Base-by-base conservation (phyloP, 2,329 filamentous ascomycete species). In the Claviceps pusilla region DNA sequence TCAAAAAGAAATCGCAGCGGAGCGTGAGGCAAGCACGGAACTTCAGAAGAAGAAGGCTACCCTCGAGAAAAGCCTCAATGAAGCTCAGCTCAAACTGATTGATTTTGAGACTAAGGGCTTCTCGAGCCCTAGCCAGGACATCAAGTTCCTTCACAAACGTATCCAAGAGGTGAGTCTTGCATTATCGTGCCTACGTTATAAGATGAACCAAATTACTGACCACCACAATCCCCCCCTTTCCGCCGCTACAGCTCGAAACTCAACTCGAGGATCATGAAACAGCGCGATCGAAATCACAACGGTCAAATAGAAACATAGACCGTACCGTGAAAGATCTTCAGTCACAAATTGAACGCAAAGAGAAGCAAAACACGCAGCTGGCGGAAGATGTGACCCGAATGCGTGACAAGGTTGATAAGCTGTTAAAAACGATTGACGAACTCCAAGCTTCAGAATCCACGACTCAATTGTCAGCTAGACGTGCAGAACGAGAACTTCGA, bases 81-180 rank as follows among this genome's bases (percentile, higher is more conserved):
- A 98, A 68, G 77, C 91, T 31, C 91, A 97, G 69, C 79, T 97
- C 53, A 83, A 83, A 64, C 81, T 95, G 54, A 85, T 98, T 52
- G 93, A 97, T 66, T 77, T 97, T 9, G 91, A 98, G 73, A 97
- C 93, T 47, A 97, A 97, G 75, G 89, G 90, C 53, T 97, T 95
- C 71, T 93, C 90, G 24, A 94, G 85, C 59, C 87, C 87, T 29
- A 95, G 90, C 68, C 89, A 95, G 63, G 91, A 97, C 69, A 88
- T 97, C 61, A 86, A 93, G 64, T 97, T 96, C 73, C 71, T 97
- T 63, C 87, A 96, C 70, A 91, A 89, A 65, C 82, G 91, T 51
- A 89, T 98, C 60, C 89, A 96, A 73, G 91, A 97, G 79, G 90
- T 95, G 76, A 78, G 81, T 68, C 58, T 28, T 29, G 11, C 14